Conservation (phyloP, 805 yeast species). For the Scheffersomyces coipomensis region DNA sequence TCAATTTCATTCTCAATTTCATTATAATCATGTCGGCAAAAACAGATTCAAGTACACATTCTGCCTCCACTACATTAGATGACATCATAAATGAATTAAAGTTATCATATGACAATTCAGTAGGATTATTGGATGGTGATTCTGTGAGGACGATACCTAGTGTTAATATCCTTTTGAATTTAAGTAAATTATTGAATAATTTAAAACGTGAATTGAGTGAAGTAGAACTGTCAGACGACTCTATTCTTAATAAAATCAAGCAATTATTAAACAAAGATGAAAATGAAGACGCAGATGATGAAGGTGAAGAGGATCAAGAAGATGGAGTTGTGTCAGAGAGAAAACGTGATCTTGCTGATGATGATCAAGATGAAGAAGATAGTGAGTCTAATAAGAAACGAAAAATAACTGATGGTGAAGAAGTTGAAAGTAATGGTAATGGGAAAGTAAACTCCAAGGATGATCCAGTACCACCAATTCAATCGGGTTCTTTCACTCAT, state of each 20-base stretch:
- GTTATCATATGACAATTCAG: slow-evolving; percentile 55
- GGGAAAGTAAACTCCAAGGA: slow-evolving; percentile 20
- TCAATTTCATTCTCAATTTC: no score
- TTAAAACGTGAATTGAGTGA: slow-evolving; percentile 37
- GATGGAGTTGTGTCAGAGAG: slow-evolving; percentile 2
- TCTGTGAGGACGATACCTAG: slow-evolving; percentile 40
- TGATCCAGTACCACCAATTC: slow-evolving; percentile 47
- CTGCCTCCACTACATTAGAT: slow-evolving; percentile 44
- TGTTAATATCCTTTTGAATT: slow-evolving; percentile 43
- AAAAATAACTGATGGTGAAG: slow-evolving; percentile 3
- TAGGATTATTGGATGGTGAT: slow-evolving; percentile 64
- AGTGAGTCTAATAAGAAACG: slow-evolving; percentile 1
- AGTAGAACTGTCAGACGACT: slow-evolving; percentile 29
- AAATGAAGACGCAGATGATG: slow-evolving; percentile 4
- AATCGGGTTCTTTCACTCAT: slow-evolving; percentile 41
- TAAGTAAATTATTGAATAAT: slow-evolving; percentile 42
- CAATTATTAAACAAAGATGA: slow-evolving; percentile 8
- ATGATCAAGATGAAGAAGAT: slow-evolving; percentile 5
- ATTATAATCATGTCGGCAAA: slow-evolving; percentile 3
- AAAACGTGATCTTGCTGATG: slow-evolving; percentile 4
- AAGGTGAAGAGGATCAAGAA: slow-evolving; percentile 7
- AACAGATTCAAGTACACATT: no score
- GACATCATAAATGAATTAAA: slow-evolving; percentile 53
- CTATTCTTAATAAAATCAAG: slow-evolving; percentile 19
- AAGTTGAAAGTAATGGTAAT: slow-evolving; percentile 5